Conservation (phyloP, 352 stramenopile genomes). For the Phytophthora citrophthora region DNA sequence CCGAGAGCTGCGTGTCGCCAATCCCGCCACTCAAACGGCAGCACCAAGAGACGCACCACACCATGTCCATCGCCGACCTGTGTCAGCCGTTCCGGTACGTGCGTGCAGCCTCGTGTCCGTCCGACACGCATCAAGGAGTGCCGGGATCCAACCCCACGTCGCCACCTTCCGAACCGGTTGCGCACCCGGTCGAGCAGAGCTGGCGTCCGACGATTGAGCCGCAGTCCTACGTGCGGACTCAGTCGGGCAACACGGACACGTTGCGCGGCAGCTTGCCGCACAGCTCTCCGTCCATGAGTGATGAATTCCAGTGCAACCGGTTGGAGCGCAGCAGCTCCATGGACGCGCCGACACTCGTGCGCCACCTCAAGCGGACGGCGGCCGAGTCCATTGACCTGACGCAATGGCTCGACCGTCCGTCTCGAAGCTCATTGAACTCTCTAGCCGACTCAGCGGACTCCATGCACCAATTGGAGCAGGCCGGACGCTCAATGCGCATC, state of each 20-base stretch:
- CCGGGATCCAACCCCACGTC: constrained; percentile 7
- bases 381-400: constrained; percentile 47
- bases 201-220: constrained; percentile 30
- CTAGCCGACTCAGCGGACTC: constrained; percentile 68
- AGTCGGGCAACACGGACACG: constrained; percentile 30
- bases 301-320: constrained; percentile 35
- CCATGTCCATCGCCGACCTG: constrained; percentile 56
- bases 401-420: constrained; percentile 44
- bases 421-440: constrained; percentile 45
- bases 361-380: constrained; percentile 29
- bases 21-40: constrained; percentile 48
- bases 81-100: constrained; percentile 69
- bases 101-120: constrained; percentile 73
- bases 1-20: constrained; percentile 38
- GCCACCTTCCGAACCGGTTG: background rate
- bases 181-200: constrained; percentile 15
- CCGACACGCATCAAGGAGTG: constrained; percentile 53
- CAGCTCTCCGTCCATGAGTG: constrained; percentile 1
- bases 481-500: constrained; percentile 40
- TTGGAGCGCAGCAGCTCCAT: constrained; percentile 73
- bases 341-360: constrained; percentile 48
- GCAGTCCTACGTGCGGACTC: constrained; percentile 29
- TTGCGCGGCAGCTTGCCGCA: constrained; percentile 12
- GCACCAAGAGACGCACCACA: constrained; percentile 31
- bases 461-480: constrained; percentile 57